Percentiles rank a stretch among this genome's conserved stretches.
Conservation (phyloP, 345 rosid genomes). For the Fremontodendron californicum region DNA sequence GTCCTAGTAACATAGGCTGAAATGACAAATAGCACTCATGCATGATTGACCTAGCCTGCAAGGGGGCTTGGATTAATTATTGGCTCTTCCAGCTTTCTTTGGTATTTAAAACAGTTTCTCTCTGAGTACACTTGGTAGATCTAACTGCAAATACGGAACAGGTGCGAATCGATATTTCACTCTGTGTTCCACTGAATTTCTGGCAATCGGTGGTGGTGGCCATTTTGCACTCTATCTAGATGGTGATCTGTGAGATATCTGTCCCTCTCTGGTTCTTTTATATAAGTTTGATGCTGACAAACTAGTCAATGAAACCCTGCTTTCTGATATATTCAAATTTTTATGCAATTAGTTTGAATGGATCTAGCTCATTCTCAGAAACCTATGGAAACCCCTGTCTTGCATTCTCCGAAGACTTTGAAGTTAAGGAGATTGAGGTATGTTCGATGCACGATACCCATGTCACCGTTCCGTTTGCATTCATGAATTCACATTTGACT, state of each 20-base stretch:
- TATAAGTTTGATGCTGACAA: not conserved
- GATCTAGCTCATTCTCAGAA: constrained; percentile 90
- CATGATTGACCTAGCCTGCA: not conserved
- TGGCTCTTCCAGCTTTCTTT: not conserved
- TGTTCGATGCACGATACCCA: not conserved
- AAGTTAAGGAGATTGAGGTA: constrained; percentile 93
- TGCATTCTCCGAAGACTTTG: constrained; percentile 69
- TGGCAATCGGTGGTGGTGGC: constrained; percentile 95
- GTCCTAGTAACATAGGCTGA: too few species aligned
- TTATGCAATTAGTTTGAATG: constrained; percentile 54
- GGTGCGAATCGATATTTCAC: constrained; percentile 94
- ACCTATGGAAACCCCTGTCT: constrained; percentile 93
- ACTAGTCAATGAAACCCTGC: not conserved
- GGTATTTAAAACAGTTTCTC: not conserved
- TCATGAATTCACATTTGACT: not conserved
- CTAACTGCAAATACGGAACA: constrained; percentile 34
- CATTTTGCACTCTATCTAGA: constrained; percentile 91
- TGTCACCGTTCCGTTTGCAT: not conserved
- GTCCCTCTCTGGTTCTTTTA: not conserved
- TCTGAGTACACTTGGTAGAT: not conserved
- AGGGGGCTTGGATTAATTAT: not conserved
- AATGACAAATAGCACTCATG: not conserved
- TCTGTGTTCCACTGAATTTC: constrained; percentile 67
- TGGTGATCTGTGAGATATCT: constrained; percentile 66
- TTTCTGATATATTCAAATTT: constrained; percentile 9